Evolutionary conservation across 352 stramenopile species (phyloP), one percentile per base, ranked within the genome.

Genomic region (Pythium graminicola): DNA sequence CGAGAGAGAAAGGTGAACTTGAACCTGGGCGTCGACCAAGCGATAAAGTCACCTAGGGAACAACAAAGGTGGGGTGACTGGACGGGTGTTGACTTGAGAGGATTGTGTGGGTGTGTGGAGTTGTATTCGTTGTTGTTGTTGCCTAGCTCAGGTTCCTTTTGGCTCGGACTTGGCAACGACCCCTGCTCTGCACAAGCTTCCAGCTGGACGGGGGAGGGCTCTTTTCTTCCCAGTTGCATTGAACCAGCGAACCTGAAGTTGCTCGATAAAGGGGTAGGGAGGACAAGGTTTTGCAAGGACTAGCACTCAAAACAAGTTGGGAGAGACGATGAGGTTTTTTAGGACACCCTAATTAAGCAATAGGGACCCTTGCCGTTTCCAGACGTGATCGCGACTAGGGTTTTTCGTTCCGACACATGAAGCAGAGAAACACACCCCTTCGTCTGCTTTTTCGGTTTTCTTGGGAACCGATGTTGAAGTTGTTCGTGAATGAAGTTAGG

Each of bases 361-460:
- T 49, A 40, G 5, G 10, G 13, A 11, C 9, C 22, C 26, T 23
- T 43, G 19, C 26, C 36, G n/a, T 42, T 55, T 62, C 51, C 31
- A 23, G 50, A 36, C 11, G 56, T 64, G 56, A 64, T 58, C 56
- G 56, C 41, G 56, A 43, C 24, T 57, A 58, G 49, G 56, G 56
- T 22, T 64, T 50, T 41, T 57, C 38, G 22, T 47, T 57, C 38
- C 50, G 40, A 49, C 36, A 49, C 35, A n/a, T 40, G 50, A 40
- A 29, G 26, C 38, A 49, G 38, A 57, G 50, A 49, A 42, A 49
- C 50, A 48, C 26, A 57, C 38, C 50, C 50, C 40, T 57, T 57
- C 50, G 39, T 32, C 28, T 11, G 9, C 20, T 47, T 40, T 47
- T 56, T 35, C 8, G 28, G 16, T 47, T 56, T 32, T 43, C 42